phyloP scores from a whole-genome alignment of 2,329 filamentous ascomycete species.

The Laburnicola sp. region DNA sequence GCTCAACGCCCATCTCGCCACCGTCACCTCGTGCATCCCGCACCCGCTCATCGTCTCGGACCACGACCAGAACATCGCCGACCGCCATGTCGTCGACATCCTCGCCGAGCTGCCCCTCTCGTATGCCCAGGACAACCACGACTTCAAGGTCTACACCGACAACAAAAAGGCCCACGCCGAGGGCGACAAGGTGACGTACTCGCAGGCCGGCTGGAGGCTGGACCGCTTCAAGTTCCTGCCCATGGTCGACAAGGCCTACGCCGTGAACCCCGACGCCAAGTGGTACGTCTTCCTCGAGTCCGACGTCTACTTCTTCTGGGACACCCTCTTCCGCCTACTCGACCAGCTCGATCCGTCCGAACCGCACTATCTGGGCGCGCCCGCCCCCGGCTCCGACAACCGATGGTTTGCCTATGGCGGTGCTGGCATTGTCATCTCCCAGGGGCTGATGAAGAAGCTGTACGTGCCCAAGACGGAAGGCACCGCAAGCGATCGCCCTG shows the following conservation, averaged over 20 bases:
- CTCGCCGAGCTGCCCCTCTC: slow-evolving; percentile 55
- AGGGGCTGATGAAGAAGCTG: slow-evolving; percentile 56
- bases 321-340: slow-evolving; percentile 49
- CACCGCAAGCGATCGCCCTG: slow-evolving; percentile 31
- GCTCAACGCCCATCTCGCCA: slow-evolving; percentile 54
- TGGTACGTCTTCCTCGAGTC: slow-evolving; percentile 48
- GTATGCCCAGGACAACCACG: slow-evolving; percentile 48
- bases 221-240: slow-evolving; percentile 64
- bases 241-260: slow-evolving; percentile 57
- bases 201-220: slow-evolving; percentile 56
- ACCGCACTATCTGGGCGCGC: slow-evolving; percentile 47
- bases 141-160: slow-evolving; percentile 57
- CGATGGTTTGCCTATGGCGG: slow-evolving; percentile 51
- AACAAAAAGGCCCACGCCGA: slow-evolving; percentile 46
- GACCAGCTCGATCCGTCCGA: slow-evolving; percentile 42
- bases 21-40: slow-evolving; percentile 58
- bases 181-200: slow-evolving; percentile 51
- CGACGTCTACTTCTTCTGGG: slow-evolving; percentile 46
- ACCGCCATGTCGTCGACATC: slow-evolving; percentile 53
- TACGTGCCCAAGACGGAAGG: slow-evolving; percentile 37
- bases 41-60: slow-evolving; percentile 63
- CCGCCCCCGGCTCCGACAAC: slow-evolving; percentile 36
- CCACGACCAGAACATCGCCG: slow-evolving; percentile 57
- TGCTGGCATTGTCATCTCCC: slow-evolving; percentile 51
- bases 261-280: slow-evolving; percentile 39